phyloP scores from a whole-genome alignment of 306 rosid species.

The Cucurbita argyrosperma region DNA sequence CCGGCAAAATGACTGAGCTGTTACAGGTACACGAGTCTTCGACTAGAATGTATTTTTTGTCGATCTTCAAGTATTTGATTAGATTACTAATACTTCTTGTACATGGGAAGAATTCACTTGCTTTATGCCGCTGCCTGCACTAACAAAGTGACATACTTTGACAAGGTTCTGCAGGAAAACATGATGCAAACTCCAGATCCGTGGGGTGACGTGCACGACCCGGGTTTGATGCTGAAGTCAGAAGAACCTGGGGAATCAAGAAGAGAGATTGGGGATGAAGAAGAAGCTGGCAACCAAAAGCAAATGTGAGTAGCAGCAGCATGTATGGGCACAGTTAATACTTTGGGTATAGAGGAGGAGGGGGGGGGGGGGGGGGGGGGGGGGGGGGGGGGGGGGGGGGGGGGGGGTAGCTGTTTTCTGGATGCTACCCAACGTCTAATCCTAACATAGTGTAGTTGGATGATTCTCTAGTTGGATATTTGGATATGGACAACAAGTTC shows the following conservation, averaged over 20 bases:
- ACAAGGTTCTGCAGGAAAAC: conserved; percentile 52
- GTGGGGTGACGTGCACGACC: conserved; percentile 18
- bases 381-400: not conserved
- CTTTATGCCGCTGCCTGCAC: not conserved
- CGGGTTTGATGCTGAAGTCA: conserved; percentile 16
- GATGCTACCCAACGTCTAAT: not conserved
- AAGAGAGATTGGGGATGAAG: conserved; percentile 20
- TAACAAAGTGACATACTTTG: conserved; percentile 10
- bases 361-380: not conserved
- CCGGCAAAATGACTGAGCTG: conserved; percentile 48
- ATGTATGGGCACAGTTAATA: not conserved
- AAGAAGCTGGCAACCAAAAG: conserved; percentile 1
- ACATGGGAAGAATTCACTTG: not conserved
- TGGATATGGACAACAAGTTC: not conserved
- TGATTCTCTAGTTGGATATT: not conserved
- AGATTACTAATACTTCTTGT: not conserved
- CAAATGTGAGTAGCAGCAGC: conserved; percentile 2
- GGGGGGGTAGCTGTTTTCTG: not conserved
- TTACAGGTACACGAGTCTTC: conserved; percentile 52
- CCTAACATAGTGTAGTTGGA: conserved; percentile 4
- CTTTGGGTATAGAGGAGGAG: not conserved
- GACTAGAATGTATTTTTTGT: not conserved
- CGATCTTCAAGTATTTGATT: not conserved
- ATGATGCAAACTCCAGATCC: conserved; percentile 24
- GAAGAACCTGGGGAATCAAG: conserved; percentile 16